Evolutionary conservation across 805 yeast species (phyloP), one percentile per base, ranked within the genome.

Genomic region (Starmerella sp.): DNA sequence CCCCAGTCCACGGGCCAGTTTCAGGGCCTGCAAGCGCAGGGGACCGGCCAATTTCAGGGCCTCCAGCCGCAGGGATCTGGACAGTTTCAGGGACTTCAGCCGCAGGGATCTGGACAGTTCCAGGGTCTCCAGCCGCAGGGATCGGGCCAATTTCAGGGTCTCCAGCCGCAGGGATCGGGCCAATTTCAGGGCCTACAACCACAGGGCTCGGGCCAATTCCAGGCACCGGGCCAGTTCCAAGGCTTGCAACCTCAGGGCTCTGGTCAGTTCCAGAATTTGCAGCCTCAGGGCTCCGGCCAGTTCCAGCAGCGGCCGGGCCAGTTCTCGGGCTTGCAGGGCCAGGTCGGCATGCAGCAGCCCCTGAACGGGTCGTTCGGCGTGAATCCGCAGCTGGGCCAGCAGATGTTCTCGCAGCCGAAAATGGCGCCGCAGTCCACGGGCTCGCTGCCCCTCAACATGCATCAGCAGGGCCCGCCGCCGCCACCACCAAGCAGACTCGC

Each of bases 391-490:
- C 15, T 6, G 15, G 42, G 31, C 31, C 47, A 14, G 17, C 48
- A 44, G 17, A 4, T 11, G 36, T 7, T 17, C 15, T 42, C 41
- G 6, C 48, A 30, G 35, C 48, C 37, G 15, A 51, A 42, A 32
- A 42, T 54, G 17, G 45, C 50, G 1, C 50, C 57, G 15, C 60
- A 54, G 39, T 39, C 54, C 31, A 56, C 60, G 13, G 61, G 60
- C 14, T 32, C 54, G 30, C 43, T 57, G 30, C 60, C 61, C 3
- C n/a, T 51, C 22, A 17, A 50, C 43, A 29, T 42, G 45, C 45
- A 42, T 6, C 45, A 42, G 49, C 56, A 56, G 37, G 44, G 55
- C 35, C 52, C 55, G 17, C 53, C 56, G 28, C 53, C 56, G 37
- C 56, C 52, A 9, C 53, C 56, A 28, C 53, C 53, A 4, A 48